Evolutionary conservation across 2,329 filamentous ascomycete species (phyloP).

Genomic region (Aureobasidium sp.): DNA sequence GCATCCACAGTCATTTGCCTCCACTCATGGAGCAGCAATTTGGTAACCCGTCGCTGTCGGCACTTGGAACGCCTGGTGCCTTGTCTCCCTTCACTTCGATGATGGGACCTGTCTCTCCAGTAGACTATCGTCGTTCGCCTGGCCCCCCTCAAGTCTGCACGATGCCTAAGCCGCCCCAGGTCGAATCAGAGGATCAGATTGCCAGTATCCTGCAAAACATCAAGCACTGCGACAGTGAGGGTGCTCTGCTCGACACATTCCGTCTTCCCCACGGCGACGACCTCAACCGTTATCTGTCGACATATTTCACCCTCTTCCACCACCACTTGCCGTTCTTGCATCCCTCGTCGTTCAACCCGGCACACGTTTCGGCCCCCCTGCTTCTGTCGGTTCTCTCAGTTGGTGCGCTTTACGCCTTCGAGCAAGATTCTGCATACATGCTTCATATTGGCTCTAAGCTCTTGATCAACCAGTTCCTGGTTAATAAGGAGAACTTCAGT

Average conservation of each 20-base stretch:
- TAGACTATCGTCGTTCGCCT: constrained; percentile 62
- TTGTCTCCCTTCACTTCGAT: constrained; percentile 64
- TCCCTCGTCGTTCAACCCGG: constrained; percentile 79
- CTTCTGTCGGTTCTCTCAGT: constrained; percentile 89
- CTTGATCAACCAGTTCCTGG: constrained; percentile 90
- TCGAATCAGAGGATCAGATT: constrained; percentile 76
- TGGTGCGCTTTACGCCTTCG: constrained; percentile 91
- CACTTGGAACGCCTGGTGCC: constrained; percentile 61
- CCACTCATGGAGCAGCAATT: constrained; percentile 57
- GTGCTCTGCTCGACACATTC: constrained; percentile 79
- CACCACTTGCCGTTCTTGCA: constrained; percentile 95
- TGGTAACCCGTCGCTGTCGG: constrained; percentile 62
- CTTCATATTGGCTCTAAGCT: constrained; percentile 97
- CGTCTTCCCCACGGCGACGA: constrained; percentile 71
- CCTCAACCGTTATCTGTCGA: constrained; percentile 85
- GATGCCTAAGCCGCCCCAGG: constrained; percentile 67
- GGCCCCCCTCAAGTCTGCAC: constrained; percentile 58
- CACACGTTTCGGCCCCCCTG: constrained; percentile 69
- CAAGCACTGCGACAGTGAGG: constrained; percentile 68
- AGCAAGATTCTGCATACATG: constrained; percentile 94
- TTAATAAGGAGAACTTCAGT: constrained; percentile 98
- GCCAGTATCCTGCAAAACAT: constrained; percentile 81
- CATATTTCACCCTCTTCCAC: constrained; percentile 95
- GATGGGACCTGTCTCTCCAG: constrained; percentile 58
- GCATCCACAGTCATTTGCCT: constrained; percentile 47